A percentile compares a stretch with the other conserved stretches of the same genome.
Evolutionary conservation across 2,329 filamentous ascomycete genomes (phyloP).

Genomic region (Truncatella angustata): DNA sequence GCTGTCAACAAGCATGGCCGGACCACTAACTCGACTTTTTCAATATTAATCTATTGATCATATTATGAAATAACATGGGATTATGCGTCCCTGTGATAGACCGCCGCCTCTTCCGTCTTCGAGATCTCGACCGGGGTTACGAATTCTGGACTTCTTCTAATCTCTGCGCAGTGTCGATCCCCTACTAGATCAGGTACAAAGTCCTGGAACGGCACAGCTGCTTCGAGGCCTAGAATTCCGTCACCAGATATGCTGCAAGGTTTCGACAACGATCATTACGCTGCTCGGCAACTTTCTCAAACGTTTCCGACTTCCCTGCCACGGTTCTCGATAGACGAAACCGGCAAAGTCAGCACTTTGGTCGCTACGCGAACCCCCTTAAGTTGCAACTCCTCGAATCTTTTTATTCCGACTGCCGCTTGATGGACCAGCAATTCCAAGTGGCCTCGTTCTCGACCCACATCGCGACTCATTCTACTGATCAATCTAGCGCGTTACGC

Average conservation of each 20-base stretch:
- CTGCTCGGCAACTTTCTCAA: neutral
- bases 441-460: too few species aligned
- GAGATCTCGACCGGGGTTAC: neutral
- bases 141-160: neutral
- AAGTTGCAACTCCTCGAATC: too few species aligned
- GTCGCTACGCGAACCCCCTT: too few species aligned
- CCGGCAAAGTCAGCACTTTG: too few species aligned
- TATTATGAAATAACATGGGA: too few species aligned
- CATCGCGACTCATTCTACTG: neutral
- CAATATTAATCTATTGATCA: too few species aligned
- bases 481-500: neutral
- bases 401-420: too few species aligned
- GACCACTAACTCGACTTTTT: too few species aligned
- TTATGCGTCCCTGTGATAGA: neutral
- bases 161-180: neutral
- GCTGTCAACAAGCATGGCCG: too few species aligned
- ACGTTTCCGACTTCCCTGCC: neutral
- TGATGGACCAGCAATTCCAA: too few species aligned
- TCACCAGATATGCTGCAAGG: neutral
- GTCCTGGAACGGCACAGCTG: neutral
- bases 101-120: neutral
- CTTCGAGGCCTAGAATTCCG: neutral
- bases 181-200: conserved; percentile 1
- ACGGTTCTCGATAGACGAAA: too few species aligned
- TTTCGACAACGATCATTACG: neutral